Percentiles rank a stretch among this genome's conserved stretches.
These are phyloP conservation scores for Clavariopsis aquatica DNA, from an alignment of 495 filamentous ascomycete species.

Conservation along the genomic window DNA sequence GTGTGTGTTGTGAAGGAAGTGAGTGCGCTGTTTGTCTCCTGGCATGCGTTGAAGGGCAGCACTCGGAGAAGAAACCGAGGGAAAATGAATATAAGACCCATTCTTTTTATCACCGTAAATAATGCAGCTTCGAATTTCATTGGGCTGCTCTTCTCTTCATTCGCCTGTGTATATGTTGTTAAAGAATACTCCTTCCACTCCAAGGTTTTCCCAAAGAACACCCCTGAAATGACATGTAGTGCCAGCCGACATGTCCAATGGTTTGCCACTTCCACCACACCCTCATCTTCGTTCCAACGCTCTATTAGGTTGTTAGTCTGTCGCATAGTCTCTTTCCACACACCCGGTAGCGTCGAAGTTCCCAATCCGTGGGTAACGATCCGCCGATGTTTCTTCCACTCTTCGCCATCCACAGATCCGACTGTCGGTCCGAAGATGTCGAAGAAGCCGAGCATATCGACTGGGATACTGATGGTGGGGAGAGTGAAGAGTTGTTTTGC, in stretches of 20 bases:
- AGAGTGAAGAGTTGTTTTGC: background rate
- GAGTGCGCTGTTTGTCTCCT: background rate
- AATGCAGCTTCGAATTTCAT: background rate
- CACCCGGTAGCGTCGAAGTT: background rate
- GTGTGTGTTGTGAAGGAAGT: background rate
- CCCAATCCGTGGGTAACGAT: background rate
- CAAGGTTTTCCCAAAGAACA: background rate
- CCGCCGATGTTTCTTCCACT: background rate
- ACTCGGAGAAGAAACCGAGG: background rate
- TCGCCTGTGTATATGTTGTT: too few relatives aligned
- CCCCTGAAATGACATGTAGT: background rate
- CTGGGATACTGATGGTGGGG: background rate
- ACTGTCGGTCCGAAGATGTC: background rate
- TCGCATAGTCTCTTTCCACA: slow-evolving; percentile 1
- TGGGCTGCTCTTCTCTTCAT: background rate
- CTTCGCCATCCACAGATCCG: background rate
- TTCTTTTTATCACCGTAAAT: background rate
- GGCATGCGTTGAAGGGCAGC: background rate
- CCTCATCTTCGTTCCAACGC: background rate
- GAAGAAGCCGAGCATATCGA: background rate
- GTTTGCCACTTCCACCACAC: background rate
- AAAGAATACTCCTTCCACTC: background rate
- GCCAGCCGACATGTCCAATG: background rate
- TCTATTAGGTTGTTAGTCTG: background rate
- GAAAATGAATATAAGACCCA: background rate